Evolutionary conservation across 2,329 filamentous ascomycete species (phyloP).

Genomic region (Rutstroemia sp.): DNA sequence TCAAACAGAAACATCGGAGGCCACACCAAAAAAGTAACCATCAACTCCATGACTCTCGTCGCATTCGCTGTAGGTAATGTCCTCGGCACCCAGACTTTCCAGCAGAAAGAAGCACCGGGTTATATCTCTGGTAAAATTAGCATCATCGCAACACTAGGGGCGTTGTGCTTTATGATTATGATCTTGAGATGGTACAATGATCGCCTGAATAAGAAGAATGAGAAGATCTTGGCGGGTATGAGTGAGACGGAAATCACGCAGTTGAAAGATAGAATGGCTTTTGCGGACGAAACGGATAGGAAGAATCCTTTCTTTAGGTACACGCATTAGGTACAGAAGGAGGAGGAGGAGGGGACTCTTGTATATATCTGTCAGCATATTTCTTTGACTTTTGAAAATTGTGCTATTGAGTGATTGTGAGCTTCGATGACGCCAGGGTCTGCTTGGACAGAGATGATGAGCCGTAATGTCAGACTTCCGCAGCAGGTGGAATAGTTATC

Average conservation of each 20-base stretch:
- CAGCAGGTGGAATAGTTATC: too few species aligned
- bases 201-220: too few species aligned
- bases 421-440: too few species aligned
- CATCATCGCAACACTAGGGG: not conserved
- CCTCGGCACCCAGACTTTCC: slow-evolving; percentile 31
- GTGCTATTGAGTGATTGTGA: too few species aligned
- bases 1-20: slow-evolving; percentile 38
- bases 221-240: too few species aligned
- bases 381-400: too few species aligned
- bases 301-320: slow-evolving; percentile 35
- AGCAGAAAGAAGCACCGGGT: slow-evolving; percentile 13
- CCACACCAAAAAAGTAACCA: slow-evolving; percentile 41
- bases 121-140: not conserved
- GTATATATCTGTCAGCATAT: too few species aligned
- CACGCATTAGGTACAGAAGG: slow-evolving; percentile 21
- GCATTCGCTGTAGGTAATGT: slow-evolving; percentile 46
- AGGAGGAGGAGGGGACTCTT: too few species aligned
- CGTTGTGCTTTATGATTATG: too few species aligned
- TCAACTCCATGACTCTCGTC: slow-evolving; percentile 39
- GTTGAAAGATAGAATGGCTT: slow-evolving; percentile 31
- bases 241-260: slow-evolving; percentile 14
- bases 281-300: slow-evolving; percentile 33
- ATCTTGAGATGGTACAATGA: slow-evolving; percentile 20
- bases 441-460: too few species aligned
- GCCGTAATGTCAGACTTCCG: too few species aligned